A percentile compares a stretch with the other conserved stretches of the same genome.
These are phyloP conservation scores for Dictyostelium citrinum DNA, from an alignment of 78 protist species.

Conservation along the genomic window DNA sequence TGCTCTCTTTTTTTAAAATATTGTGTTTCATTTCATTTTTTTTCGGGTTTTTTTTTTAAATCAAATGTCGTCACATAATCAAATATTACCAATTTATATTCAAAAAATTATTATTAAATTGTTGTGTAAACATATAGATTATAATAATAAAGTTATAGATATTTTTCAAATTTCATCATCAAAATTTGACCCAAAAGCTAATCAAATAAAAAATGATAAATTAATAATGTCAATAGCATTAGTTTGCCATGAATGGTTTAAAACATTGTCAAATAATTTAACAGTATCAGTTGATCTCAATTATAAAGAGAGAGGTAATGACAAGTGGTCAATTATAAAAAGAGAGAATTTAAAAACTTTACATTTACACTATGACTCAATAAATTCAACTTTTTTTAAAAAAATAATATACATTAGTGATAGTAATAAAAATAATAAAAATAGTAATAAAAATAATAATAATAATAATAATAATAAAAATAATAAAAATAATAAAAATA, in stretches of 20 bases:
- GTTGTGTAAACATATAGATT: background rate
- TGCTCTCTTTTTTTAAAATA: no score
- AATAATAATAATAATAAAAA: background rate
- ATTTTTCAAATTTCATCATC: background rate
- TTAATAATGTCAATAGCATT: background rate
- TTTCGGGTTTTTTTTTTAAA: no score
- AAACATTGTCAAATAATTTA: background rate
- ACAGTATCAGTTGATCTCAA: background rate
- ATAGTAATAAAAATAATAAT: background rate
- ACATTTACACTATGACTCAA: background rate
- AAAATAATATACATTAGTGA: background rate
- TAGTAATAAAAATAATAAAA: background rate
- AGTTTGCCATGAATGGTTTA: background rate
- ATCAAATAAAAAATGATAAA: background rate
- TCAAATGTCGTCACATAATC: background rate
- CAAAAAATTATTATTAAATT: background rate
- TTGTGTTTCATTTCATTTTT: no score
- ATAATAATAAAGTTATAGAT: background rate
- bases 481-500: background rate
- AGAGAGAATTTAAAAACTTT: background rate
- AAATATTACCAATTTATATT: background rate
- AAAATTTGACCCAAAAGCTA: background rate
- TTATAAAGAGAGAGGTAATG: background rate
- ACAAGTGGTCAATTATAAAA: background rate
- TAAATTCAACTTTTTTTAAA: background rate